Base-by-base conservation (phyloP, 345 rosid species). In the Mangifera indica region DNA sequence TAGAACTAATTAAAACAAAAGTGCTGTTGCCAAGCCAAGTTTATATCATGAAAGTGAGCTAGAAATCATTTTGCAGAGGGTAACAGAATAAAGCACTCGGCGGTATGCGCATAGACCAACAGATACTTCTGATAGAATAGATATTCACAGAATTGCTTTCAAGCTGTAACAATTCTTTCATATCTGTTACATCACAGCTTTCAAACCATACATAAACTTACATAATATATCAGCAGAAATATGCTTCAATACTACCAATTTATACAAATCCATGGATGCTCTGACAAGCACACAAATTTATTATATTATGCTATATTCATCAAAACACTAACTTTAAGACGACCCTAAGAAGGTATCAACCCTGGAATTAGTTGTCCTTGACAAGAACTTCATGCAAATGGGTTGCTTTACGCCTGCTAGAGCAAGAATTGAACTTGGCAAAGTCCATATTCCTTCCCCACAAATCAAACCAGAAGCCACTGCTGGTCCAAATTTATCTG, bases 401-500 rank as follows among this genome's bases (percentile, higher is more conserved):
- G 98, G 98, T 7, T 97, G 93, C 5, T 79, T 73, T 2, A 87
- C 74, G 3, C 90, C 81, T 0, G 80, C 85, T n/a, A 89, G 82
- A 49, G 94, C 89, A 0, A 93, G 81, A 75, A 93, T 82, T 1
- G 97, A 84, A 76, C 81, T 81, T 0, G 94, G 94, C 81, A 93
- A 72, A 44, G 88, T 83, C 97, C 97, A 90, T 58, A 90, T 83
- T 13, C 86, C 88, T n/a, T 90, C 93, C 20, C 97, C 96, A 17
- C 97, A 89, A 56, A 92, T 90, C 82, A 92, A 72, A 54, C 97
- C 96, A 0, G 93, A 92, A 48, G 96, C 97, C 14, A 92, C 96
- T 0, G 98, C 98, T 0, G 96, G 85, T 0, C 81, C 96, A 61
- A 69, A 92, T 11, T 84, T 92, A 21, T 85, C 88, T 2, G 97